Evolutionary conservation across 345 rosid species (phyloP), one percentile per base, ranked within the genome.

Genomic region (Jatropha curcas): DNA sequence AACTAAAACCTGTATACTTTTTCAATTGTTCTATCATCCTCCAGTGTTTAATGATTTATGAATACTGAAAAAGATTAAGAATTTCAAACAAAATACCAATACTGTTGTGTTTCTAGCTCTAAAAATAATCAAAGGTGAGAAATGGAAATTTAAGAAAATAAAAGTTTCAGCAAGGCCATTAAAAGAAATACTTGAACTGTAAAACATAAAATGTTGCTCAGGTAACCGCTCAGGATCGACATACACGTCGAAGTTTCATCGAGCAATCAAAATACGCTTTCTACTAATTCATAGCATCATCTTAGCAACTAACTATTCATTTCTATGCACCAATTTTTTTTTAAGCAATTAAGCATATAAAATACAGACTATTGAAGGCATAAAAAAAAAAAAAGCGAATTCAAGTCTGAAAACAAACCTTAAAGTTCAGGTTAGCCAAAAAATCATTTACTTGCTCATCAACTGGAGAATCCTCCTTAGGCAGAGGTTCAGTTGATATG

Each of bases 171-270:
- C 62, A 55, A 11, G 12, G 14, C 25, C 25, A 1, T 43, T n/a
- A n/a, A 71, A 22, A 50, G n/a, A 58, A 43, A n/a, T 37, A 14
- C 1, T 22, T 16, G 25, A 81, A 22, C 10, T 8, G 33, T 68
- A 30, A 58, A 58, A 37, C 22, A 24, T 25, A 25, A 39, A 50
- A 71, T 30, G 87, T 77, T 88, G 92, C 87, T 86, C 87, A 84
- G 88, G 77, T 85, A 85, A 89, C 89, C 77, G 87, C 88, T 82
- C 86, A 86, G 83, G 84, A 81, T 84, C 67, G 79, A 87, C 89
- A 16, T 45, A 20, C 66, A 70, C 33, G 85, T 79, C 82, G 65
- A 81, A 75, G 80, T 80, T 72, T 82, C 89, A 81, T 70, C 31
- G 71, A 81, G 83, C 64, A 77, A 66, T 52, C 43, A n/a, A 46